A percentile compares a stretch with the other conserved stretches of the same genome.
phyloP scores from a whole-genome alignment of 1,284 basidiomycete genomes.

The Pseudozyma thailandica region DNA sequence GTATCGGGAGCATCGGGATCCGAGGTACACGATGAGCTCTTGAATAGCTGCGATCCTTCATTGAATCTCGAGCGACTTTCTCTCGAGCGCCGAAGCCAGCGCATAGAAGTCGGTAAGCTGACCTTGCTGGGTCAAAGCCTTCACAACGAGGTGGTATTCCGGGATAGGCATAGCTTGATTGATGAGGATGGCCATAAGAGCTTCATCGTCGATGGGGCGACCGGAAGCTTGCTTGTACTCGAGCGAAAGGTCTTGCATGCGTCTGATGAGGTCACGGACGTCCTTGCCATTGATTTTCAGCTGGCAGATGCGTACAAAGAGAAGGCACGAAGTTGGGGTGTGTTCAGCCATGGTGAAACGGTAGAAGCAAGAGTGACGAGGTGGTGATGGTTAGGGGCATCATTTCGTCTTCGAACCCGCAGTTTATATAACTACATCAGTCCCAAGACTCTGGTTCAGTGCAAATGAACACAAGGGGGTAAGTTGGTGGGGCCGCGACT shows the following conservation, averaged over 20 bases:
- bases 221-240: constrained; percentile 24
- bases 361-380: too few species aligned
- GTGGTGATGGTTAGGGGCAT: too few species aligned
- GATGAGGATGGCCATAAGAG: constrained; percentile 23
- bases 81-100: constrained; percentile 19
- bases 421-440: neutral
- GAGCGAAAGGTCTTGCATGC: constrained; percentile 20
- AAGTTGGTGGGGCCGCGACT: neutral
- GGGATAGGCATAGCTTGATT: constrained; percentile 22
- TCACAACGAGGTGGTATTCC: constrained; percentile 23
- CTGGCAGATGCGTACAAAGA: constrained; percentile 33
- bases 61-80: constrained; percentile 15
- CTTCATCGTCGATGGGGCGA: constrained; percentile 24
- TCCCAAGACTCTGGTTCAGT: too few species aligned
- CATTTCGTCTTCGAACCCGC: neutral
- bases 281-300: constrained; percentile 27
- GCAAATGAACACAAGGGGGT: neutral
- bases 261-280: constrained; percentile 24
- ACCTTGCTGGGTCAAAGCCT: constrained; percentile 8
- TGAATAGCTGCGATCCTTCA: too few species aligned
- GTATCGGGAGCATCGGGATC: neutral
- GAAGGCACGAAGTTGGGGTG: constrained; percentile 21
- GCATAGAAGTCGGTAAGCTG: constrained; percentile 20
- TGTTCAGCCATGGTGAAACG: constrained; percentile 18
- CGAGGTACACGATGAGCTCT: neutral